Base-by-base conservation (phyloP, 139 green algal genomes). In the Micractinium conductrix region DNA sequence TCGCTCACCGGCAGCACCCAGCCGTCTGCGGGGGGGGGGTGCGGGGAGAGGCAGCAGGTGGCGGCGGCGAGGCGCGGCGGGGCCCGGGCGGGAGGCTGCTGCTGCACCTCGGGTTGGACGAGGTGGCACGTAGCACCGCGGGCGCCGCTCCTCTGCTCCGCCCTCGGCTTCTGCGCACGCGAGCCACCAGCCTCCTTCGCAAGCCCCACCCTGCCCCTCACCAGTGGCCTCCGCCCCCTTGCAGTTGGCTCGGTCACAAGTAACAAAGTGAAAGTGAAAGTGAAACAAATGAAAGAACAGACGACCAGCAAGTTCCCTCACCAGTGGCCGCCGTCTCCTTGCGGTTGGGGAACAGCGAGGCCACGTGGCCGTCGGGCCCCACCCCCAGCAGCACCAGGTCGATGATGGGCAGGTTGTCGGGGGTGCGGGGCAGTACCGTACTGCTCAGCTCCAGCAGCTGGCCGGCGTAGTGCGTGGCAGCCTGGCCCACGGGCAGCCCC, bases 281-380 rank as follows among this genome's bases (percentile, higher is more conserved):
- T n/a, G n/a, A n/a, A n/a, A n/a, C n/a, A n/a, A n/a, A n/a, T n/a
- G n/a, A n/a, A n/a, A n/a, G n/a, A n/a, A n/a, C n/a, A n/a, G n/a
- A n/a, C n/a, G n/a, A n/a, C n/a, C n/a, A n/a, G n/a, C n/a, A n/a
- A n/a, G n/a, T n/a, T n/a, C n/a, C n/a, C 69, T 1, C 80, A 75
- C 70, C 45, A 14, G 85, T 95, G 38, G 82, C 91, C 8, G 91
- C 88, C 0, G 85, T 90, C 79, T 92, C 78, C 78, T 38, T 33
- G 55, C 74, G 70, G 89, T 98, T 98, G 84, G 97, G 97, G 90
- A 99, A 99, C n/a, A 99, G 93, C 1, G 95, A 99, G 37, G 96
- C 96, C 12, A 99, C 90, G 82, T 99, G 97, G 78, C 97, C 97
- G 81, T 99, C 97, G 24, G 97, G 97, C 19, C 97, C 97, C 16